phyloP scores from a whole-genome alignment of 805 yeast species.

The Starmerella apicola region DNA sequence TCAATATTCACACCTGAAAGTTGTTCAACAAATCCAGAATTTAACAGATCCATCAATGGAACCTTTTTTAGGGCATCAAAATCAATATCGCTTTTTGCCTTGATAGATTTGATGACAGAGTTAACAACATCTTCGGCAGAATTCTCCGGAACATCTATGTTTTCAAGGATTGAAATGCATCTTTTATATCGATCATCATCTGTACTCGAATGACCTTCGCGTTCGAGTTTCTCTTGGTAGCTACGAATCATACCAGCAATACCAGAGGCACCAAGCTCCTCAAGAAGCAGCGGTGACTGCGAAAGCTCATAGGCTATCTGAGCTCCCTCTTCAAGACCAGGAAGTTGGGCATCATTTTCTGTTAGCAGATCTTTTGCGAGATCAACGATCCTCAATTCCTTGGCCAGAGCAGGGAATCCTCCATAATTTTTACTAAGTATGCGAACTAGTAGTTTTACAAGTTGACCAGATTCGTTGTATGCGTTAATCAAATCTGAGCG shows the following conservation, averaged over 20 bases:
- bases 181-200: no score
- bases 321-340: conserved; percentile 14
- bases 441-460: no score
- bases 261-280: conserved; percentile 8
- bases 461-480: no score
- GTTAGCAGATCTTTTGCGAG: conserved; percentile 14
- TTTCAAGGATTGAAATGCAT: background rate
- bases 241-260: conserved; percentile 4
- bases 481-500: no score
- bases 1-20: background rate
- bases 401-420: conserved; percentile 2
- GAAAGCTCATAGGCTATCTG: conserved; percentile 18
- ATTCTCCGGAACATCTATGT: background rate
- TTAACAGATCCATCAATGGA: conserved; percentile 10
- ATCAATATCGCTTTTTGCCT: background rate
- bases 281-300: background rate
- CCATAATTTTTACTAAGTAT: no score
- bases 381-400: conserved; percentile 6
- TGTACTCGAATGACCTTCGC: conserved; percentile 3
- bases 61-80: background rate
- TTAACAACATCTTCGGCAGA: background rate
- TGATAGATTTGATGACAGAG: background rate
- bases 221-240: conserved; percentile 3
- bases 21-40: conserved; percentile 6
- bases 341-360: conserved; percentile 11